Evolutionary conservation across 495 filamentous ascomycete genomes (phyloP).

Genomic region (Penicillium angulare): DNA sequence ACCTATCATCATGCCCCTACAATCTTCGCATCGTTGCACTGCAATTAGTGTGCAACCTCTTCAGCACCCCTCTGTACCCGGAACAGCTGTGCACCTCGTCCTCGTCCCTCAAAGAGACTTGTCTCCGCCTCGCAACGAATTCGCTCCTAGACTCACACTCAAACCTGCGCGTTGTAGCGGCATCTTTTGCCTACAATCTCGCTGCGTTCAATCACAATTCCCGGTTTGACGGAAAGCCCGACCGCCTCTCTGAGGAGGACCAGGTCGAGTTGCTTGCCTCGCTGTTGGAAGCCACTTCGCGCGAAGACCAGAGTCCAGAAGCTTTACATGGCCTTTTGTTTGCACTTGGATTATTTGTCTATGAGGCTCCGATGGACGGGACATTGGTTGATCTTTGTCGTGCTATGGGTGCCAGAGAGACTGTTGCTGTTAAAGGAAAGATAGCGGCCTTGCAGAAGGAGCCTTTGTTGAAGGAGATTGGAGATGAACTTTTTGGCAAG

Average conservation of each 20-base stretch:
- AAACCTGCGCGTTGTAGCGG: slow-evolving; percentile 68
- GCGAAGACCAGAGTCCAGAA: slow-evolving; percentile 66
- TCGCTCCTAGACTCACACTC: slow-evolving; percentile 54
- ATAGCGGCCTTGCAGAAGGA: slow-evolving; percentile 52
- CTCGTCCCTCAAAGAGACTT: slow-evolving; percentile 31
- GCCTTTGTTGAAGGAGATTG: slow-evolving; percentile 59
- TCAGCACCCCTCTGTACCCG: slow-evolving; percentile 52
- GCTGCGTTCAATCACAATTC: slow-evolving; percentile 65
- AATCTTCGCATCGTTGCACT: slow-evolving; percentile 77
- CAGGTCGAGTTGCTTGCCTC: slow-evolving; percentile 79
- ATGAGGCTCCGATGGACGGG: slow-evolving; percentile 64
- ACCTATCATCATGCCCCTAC: slow-evolving; percentile 61
- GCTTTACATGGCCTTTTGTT: slow-evolving; percentile 69
- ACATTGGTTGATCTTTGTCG: slow-evolving; percentile 73
- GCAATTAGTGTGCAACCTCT: slow-evolving; percentile 63
- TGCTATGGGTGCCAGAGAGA: slow-evolving; percentile 64
- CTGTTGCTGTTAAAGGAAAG: slow-evolving; percentile 52
- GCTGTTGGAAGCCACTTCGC: slow-evolving; percentile 69
- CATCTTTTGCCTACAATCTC: slow-evolving; percentile 82
- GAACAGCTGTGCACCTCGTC: slow-evolving; percentile 36
- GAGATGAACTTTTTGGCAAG: slow-evolving; percentile 42
- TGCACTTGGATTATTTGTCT: slow-evolving; percentile 71
- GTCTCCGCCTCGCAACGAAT: slow-evolving; percentile 47
- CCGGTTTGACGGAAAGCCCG: slow-evolving; percentile 55
- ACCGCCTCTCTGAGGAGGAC: slow-evolving; percentile 61